Evolutionary conservation across 1,284 basidiomycete genomes (phyloP).

Genomic region (Ustilago tritici): DNA sequence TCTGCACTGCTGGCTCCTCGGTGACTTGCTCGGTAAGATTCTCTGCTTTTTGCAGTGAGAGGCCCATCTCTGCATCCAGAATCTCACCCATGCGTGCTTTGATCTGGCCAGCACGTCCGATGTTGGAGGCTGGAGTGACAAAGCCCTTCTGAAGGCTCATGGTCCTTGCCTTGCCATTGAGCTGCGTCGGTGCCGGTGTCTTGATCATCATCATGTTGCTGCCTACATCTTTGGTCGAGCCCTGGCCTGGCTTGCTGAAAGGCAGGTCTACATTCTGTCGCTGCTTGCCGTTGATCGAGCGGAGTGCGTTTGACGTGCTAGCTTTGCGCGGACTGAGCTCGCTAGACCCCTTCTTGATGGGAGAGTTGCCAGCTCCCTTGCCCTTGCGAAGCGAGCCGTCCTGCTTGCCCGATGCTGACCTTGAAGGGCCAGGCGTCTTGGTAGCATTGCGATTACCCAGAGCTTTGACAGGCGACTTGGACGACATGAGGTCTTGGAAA

Average conservation of each 20-base stretch:
- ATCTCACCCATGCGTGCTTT: constrained; percentile 63
- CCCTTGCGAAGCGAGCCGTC: constrained; percentile 28
- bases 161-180: constrained; percentile 15
- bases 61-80: constrained; percentile 50
- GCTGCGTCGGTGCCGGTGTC: constrained; percentile 40
- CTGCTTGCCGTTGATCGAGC: constrained; percentile 48
- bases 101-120: constrained; percentile 60
- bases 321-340: constrained; percentile 45
- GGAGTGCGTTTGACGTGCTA: constrained; percentile 26
- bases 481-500: constrained; percentile 35
- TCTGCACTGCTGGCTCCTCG: constrained; percentile 20
- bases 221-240: constrained; percentile 15
- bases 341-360: constrained; percentile 25
- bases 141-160: constrained; percentile 51
- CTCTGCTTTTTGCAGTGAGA: constrained; percentile 37
- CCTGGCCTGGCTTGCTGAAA: constrained; percentile 33
- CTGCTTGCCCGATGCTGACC: constrained; percentile 13
- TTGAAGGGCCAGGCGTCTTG: constrained; percentile 44
- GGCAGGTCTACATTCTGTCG: constrained; percentile 27
- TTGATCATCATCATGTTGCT: constrained; percentile 29
- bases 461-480: constrained; percentile 43
- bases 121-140: constrained; percentile 62
- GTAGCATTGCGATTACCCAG: constrained; percentile 39
- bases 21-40: constrained; percentile 25
- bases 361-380: constrained; percentile 20